Base-by-base conservation (phyloP, 1,139 yeast species). In the Candida sp. region DNA sequence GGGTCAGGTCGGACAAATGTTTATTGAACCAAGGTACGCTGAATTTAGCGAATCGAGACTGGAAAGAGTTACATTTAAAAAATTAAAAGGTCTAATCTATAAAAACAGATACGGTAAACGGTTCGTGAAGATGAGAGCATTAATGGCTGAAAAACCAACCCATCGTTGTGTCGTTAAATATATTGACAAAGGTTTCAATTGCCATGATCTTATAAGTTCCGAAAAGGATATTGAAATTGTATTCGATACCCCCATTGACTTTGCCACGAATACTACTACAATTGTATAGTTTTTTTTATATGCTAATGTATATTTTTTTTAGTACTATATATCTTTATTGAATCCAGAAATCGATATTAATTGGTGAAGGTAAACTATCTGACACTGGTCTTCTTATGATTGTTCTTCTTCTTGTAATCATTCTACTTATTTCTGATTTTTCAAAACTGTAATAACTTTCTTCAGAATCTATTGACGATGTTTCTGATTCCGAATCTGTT, bases 1-100 rank as follows among this genome's bases (percentile, higher is more conserved):
- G 15, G 39, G 39, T 7, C 22, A 40, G n/a, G 21, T 36, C 22
- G 42, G 30, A n/a, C 42, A 40, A 21, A 23, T 40, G 11, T 40
- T 23, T 22, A 33, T 40, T 21, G 35, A 21, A 19, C 42, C 42
- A 21, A 37, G 34, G 22, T 37, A 37, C 27, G 21, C 27, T 37
- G 39, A 37, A 37, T 21, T 37, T 15, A 33, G 22, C 23, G 39
- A 37, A 29, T 19, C 39, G 12, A 9, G 22, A 3, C 33, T 37
- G 12, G 8, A 29, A 15, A 21, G 21, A 37, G 39, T 37, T 9
- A 19, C 21, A n/a, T 37, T 37, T 12, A 27, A 29, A 19, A 37
- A 37, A 22, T 29, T 37, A 8, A 37, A 37, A 11, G 39, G 39
- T 3, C 19, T 37, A 21, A 37, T 27, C 5, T 37, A 37, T 19